Evolutionary conservation across 192 early-diverging fungal species (phyloP), one percentile per base, ranked within the genome.

Genomic region (Allomyces macrogynus): DNA sequence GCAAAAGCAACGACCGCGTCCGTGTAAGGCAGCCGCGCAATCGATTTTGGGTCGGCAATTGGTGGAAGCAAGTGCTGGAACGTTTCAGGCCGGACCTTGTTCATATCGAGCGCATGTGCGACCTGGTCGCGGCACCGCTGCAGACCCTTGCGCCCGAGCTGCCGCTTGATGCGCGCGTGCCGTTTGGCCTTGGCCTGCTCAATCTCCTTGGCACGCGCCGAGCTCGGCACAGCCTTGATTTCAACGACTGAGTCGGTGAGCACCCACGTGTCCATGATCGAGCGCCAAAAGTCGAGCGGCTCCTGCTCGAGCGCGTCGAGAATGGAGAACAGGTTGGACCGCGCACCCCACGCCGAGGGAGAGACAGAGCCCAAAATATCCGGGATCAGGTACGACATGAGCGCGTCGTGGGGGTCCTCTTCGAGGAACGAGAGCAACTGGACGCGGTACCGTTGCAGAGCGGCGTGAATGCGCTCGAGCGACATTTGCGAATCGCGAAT

Each of bases 381-480:
- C 57, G 76, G 81, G 2, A 84, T 66, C 24, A 82, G 66, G 43
- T 76, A 73, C 1, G 70, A 68, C 60, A 78, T 75, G 8, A 80
- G 75, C 10, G 73, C 72, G 64, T 86, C 86, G 44, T 80, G 77
- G 22, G 87, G 87, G 61, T 71, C 70, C 18, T 83, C 77, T 25
- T 87, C 84, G 22, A 82, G 68, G 8, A 67, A 67, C 54, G 72
- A 71, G 32, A 66, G 68, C 61, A 79, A 75, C 66, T 77, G 77
- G 26, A 71, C 67, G 43, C 81, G 65, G 60, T 75, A 78, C 20
- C 49, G 49, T 3, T 57, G 49, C 49, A 57, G 49, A 16, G 49
- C 32, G 12, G 16, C 16, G 49, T 57, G 49, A 57, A 57, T 57
- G 16, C 67, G 49, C 10, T 60, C 64, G 2, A 68, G 63, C 16